These are phyloP conservation scores for Brassica balearica DNA, from an alignment of 441 rosid species.

Conservation along the genomic window DNA sequence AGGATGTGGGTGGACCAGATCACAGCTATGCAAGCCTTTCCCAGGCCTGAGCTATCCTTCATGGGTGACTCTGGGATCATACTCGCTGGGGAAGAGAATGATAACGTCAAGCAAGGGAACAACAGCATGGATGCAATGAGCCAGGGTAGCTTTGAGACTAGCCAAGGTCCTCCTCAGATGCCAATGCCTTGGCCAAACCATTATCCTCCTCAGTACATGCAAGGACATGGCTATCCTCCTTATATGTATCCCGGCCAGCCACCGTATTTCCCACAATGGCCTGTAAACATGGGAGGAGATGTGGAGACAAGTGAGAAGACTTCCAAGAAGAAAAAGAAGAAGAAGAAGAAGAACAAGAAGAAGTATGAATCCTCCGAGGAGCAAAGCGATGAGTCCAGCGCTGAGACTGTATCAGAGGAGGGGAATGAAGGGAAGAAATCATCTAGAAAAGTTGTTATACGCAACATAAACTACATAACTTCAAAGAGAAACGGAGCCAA, in stretches of 20 bases:
- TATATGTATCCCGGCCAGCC: conserved; percentile 71
- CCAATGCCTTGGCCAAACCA: conserved; percentile 81
- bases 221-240: conserved; percentile 68
- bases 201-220: conserved; percentile 70
- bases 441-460: conserved; percentile 91
- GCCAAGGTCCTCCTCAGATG: conserved; percentile 71
- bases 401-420: conserved; percentile 47
- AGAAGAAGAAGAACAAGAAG: conserved; percentile 46
- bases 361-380: conserved; percentile 59
- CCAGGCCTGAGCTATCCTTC: conserved; percentile 77
- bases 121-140: conserved; percentile 55
- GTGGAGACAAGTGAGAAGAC: conserved; percentile 64
- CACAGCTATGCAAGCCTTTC: conserved; percentile 86
- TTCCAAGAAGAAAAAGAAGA: conserved; percentile 65
- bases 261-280: conserved; percentile 89
- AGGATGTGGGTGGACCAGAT: conserved; percentile 92
- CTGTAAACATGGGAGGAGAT: conserved; percentile 70
- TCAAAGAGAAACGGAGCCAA: conserved; percentile 75
- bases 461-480: conserved; percentile 93
- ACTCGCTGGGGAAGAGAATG: conserved; percentile 78
- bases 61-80: conserved; percentile 81
- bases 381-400: conserved; percentile 49
- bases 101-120: conserved; percentile 52
- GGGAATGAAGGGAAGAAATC: conserved; percentile 64
- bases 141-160: conserved; percentile 68